These are phyloP conservation scores for Cyamopsis tetragonoloba DNA, from an alignment of 306 rosid genomes.

Conservation along the genomic window DNA sequence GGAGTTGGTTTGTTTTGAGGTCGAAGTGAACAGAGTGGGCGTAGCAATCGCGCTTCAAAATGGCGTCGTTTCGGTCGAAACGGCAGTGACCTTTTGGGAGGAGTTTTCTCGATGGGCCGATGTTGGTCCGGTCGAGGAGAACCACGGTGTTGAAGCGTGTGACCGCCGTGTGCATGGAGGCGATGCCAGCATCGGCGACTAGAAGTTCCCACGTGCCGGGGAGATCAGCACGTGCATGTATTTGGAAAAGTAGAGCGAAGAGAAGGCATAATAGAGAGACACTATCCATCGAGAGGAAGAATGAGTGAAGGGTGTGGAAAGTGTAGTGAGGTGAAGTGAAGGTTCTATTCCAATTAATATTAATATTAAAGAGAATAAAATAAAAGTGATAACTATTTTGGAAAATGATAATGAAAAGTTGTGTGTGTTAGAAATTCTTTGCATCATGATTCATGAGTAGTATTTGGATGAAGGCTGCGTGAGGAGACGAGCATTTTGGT, in stretches of 20 bases:
- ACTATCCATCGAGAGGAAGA: conserved; percentile 14
- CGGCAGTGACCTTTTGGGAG: conserved; percentile 63
- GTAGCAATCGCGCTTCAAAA: conserved; percentile 64
- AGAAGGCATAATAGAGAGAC: not conserved
- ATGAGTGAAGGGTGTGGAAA: not conserved
- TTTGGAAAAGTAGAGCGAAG: not conserved
- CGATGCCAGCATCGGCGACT: conserved; percentile 60
- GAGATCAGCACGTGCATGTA: conserved; percentile 45
- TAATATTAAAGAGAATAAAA: not conserved
- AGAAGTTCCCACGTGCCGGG: conserved; percentile 91
- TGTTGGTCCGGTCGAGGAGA: conserved; percentile 81
- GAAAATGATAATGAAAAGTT: not conserved
- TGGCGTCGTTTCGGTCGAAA: conserved; percentile 41
- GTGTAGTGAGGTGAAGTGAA: not conserved
- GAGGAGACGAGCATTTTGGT: not conserved
- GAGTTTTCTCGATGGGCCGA: conserved; percentile 63
- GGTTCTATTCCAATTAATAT: conserved; percentile 17
- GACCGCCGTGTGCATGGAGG: conserved; percentile 95
- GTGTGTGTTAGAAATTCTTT: not conserved
- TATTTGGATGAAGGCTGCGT: too few species aligned
- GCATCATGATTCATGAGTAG: too few species aligned
- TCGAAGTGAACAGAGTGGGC: conserved; percentile 74
- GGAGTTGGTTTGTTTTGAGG: conserved; percentile 50
- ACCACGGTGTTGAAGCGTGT: conserved; percentile 82
- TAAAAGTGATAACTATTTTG: not conserved